Percentiles rank a stretch among this genome's conserved stretches.
Conservation (phyloP, 352 stramenopile genomes). For the Phytophthora cactorum region DNA sequence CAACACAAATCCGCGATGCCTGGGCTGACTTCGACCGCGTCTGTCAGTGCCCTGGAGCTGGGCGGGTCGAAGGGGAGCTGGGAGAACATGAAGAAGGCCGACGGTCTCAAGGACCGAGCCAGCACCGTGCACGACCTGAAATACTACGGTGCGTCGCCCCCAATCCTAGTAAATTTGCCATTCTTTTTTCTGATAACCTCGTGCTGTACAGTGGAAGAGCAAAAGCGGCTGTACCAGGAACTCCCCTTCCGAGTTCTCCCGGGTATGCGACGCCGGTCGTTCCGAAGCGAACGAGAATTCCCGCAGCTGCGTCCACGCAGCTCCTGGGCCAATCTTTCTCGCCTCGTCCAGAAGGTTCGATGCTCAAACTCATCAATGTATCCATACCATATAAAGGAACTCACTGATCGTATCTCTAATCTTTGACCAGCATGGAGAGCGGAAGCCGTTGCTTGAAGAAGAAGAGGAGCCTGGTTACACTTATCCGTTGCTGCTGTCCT, state of each 20-base stretch:
- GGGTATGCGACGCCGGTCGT: slow-evolving; percentile 70
- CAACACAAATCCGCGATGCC: background rate
- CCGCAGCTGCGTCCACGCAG: slow-evolving; percentile 57
- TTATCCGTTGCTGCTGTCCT: slow-evolving; percentile 61
- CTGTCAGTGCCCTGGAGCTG: background rate
- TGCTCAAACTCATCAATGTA: background rate
- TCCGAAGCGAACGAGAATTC: slow-evolving; percentile 67
- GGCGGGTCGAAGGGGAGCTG: slow-evolving; percentile 42
- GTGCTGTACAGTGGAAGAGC: slow-evolving; percentile 54
- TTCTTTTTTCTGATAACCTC: background rate
- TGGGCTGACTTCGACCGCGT: slow-evolving; percentile 15
- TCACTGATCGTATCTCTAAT: background rate
- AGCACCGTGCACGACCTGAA: slow-evolving; percentile 75
- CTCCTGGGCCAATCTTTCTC: slow-evolving; percentile 61
- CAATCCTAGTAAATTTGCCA: background rate
- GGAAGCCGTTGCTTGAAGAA: slow-evolving; percentile 51
- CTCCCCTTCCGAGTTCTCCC: slow-evolving; percentile 66
- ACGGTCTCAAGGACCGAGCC: slow-evolving; percentile 70
- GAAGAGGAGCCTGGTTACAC: slow-evolving; percentile 70
- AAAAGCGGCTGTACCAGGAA: slow-evolving; percentile 75
- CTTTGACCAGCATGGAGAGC: slow-evolving; percentile 52
- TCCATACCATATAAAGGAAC: background rate
- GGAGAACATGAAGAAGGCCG: slow-evolving; percentile 66
- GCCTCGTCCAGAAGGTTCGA: slow-evolving; percentile 45
- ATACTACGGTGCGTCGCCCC: slow-evolving; percentile 49